Conservation (phyloP, 805 yeast species). For the Ogataea henricii region DNA sequence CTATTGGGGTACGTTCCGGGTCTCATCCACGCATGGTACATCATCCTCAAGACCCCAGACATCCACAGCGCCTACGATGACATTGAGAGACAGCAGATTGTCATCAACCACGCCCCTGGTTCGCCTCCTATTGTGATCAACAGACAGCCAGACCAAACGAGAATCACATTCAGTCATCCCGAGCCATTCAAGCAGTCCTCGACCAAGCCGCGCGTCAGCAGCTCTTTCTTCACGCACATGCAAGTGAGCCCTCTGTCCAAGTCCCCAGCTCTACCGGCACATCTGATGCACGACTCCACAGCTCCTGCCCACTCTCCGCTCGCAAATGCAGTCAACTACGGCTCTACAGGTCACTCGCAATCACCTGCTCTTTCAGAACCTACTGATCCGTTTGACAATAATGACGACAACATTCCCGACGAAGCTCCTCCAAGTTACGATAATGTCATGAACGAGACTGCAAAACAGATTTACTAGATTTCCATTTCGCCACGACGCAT, state of each 20-base stretch:
- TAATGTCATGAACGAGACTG: conserved; percentile 37
- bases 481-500: neutral
- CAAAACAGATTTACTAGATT: conserved; percentile 26
- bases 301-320: conserved; percentile 13
- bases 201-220: conserved; percentile 1
- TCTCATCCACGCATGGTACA: conserved; percentile 65
- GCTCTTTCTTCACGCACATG: conserved; percentile 14
- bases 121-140: conserved; percentile 22
- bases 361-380: neutral
- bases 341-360: conserved; percentile 11
- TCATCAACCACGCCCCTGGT: conserved; percentile 28
- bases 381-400: neutral
- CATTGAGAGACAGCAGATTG: conserved; percentile 30
- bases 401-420: conserved; percentile 14
- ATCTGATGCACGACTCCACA: neutral
- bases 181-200: conserved; percentile 32
- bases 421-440: conserved; percentile 41
- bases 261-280: conserved; percentile 12
- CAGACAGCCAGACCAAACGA: conserved; percentile 31
- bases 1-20: conserved; percentile 72
- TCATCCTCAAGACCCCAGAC: conserved; percentile 57
- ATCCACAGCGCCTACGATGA: conserved; percentile 22
- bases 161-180: conserved; percentile 33
- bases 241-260: conserved; percentile 29
- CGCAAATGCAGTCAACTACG: conserved; percentile 17